phyloP scores from a whole-genome alignment of 1,139 yeast genomes.

The Saccharomyces hybrid region DNA sequence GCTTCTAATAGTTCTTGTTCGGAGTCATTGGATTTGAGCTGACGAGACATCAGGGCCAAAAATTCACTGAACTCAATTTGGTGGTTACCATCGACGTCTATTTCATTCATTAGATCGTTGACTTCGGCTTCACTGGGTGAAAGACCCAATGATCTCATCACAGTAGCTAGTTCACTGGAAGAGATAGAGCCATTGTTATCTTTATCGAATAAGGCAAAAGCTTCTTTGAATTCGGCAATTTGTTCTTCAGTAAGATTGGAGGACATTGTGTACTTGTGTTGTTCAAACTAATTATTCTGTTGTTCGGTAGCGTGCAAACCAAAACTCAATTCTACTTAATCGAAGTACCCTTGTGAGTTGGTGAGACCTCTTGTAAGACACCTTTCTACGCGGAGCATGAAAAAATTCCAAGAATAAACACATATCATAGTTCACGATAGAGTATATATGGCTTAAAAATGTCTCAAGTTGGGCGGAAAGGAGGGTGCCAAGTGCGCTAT shows the following conservation, averaged over 20 bases:
- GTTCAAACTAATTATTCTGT: not conserved
- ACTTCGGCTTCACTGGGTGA: conserved; percentile 95
- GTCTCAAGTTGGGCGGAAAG: not conserved
- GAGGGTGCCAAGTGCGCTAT: not conserved
- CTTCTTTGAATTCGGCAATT: conserved; percentile 94
- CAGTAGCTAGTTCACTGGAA: conserved; percentile 92
- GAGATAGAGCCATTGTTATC: conserved; percentile 96
- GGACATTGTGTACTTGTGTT: conserved; percentile 30
- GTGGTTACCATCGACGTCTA: conserved; percentile 91
- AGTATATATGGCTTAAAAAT: not conserved
- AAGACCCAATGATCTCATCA: conserved; percentile 95
- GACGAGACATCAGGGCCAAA: conserved; percentile 71
- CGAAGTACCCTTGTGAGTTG: conserved; percentile 17
- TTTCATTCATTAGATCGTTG: conserved; percentile 93
- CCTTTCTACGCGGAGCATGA: not conserved
- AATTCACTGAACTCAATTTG: conserved; percentile 85
- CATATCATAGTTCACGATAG: not conserved
- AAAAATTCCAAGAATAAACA: not conserved
- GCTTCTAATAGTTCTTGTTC: conserved; percentile 98
- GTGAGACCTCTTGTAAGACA: not conserved
- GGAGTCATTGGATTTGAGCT: conserved; percentile 90
- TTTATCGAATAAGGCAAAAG: conserved; percentile 91
- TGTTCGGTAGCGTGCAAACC: not conserved
- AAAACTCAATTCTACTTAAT: not conserved
- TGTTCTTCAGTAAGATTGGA: conserved; percentile 92